These are phyloP conservation scores for Coemansia sp. DNA, from an alignment of 192 early-diverging fungal genomes.

Conservation along the genomic window DNA sequence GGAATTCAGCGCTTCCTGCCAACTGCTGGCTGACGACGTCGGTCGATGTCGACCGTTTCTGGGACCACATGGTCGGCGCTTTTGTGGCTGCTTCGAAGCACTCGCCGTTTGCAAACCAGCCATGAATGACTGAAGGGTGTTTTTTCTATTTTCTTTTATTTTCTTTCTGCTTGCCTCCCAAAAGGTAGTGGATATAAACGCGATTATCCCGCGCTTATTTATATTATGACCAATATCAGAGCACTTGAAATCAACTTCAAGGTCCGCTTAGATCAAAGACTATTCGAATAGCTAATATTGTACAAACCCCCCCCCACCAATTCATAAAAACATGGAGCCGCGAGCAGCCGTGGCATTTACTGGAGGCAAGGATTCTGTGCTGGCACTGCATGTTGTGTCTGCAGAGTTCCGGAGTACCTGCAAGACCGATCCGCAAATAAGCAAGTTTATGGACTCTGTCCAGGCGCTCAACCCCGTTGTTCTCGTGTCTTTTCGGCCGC, in stretches of 20 bases:
- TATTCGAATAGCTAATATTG: too few relatives aligned
- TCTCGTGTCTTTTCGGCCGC: slow-evolving; percentile 54
- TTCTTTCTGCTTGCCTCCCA: too few relatives aligned
- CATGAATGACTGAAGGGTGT: too few relatives aligned
- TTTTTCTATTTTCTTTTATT: background rate
- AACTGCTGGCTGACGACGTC: slow-evolving; percentile 31
- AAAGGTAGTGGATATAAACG: too few relatives aligned
- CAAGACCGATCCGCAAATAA: background rate
- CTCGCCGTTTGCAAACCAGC: background rate
- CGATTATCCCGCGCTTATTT: too few relatives aligned
- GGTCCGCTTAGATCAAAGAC: too few relatives aligned
- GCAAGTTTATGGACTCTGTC: slow-evolving; percentile 18
- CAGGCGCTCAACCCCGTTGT: slow-evolving; percentile 13
- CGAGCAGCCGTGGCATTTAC: slow-evolving; percentile 58
- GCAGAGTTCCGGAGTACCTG: slow-evolving; percentile 17
- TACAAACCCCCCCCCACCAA: too few relatives aligned
- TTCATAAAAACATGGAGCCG: too few relatives aligned
- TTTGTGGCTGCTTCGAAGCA: slow-evolving; percentile 6
- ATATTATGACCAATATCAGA: too few relatives aligned
- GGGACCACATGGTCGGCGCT: slow-evolving; percentile 24
- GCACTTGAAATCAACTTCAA: too few relatives aligned
- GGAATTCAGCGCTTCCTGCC: background rate
- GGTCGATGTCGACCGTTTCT: slow-evolving; percentile 20
- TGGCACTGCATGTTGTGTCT: slow-evolving; percentile 49
- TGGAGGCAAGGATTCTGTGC: slow-evolving; percentile 62